Evolutionary conservation across 2,329 filamentous ascomycete species (phyloP).

Genomic region (Colletotrichum limetticola): DNA sequence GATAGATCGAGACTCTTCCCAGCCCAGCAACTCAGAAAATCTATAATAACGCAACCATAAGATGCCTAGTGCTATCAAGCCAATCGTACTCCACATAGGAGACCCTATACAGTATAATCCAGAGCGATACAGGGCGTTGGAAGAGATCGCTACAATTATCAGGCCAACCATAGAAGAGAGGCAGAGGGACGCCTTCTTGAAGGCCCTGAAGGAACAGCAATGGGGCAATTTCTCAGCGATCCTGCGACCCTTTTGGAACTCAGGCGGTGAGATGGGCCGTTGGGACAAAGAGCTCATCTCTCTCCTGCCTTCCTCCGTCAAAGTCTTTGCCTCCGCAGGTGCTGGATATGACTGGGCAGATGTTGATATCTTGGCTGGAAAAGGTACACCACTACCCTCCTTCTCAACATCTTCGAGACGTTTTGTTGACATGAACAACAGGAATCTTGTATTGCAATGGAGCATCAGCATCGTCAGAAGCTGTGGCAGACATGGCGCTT

Average conservation of each 20-base stretch:
- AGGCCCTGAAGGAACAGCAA: neutral
- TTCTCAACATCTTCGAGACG: neutral
- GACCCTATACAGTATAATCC: neutral
- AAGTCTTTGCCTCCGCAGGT: neutral
- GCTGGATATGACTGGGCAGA: neutral
- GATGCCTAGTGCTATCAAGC: neutral
- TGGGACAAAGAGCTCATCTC: neutral
- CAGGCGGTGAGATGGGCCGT: neutral
- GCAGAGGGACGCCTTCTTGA: neutral
- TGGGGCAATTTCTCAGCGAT: neutral
- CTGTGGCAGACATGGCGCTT: constrained; percentile 70
- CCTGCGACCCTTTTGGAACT: neutral
- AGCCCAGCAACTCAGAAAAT: too few relatives aligned
- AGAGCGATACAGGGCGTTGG: neutral
- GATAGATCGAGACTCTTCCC: too few relatives aligned
- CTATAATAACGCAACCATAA: neutral
- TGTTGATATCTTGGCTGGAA: neutral
- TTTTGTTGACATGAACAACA: neutral
- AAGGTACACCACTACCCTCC: neutral
- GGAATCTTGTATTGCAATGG: neutral
- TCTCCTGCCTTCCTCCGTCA: neutral
- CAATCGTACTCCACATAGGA: neutral
- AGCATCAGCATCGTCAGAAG: constrained; percentile 65
- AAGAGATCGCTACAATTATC: neutral
- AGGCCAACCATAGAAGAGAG: neutral